Conservation (phyloP, 306 rosid species). For the Urtica urens region DNA sequence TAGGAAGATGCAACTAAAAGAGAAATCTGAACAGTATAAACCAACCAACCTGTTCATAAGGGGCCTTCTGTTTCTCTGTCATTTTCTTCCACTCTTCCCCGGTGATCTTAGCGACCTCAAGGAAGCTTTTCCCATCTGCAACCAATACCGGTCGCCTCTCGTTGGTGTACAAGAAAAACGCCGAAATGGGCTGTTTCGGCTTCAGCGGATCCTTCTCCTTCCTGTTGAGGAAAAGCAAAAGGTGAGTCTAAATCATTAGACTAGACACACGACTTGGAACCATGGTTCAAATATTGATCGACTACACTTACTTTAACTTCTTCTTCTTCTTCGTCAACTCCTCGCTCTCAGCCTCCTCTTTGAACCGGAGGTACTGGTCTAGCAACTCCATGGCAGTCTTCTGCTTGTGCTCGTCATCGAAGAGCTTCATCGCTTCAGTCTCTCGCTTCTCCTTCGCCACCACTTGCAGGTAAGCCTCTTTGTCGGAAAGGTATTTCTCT, state of each 20-base stretch:
- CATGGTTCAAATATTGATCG: no score
- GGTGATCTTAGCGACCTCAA: conserved; percentile 68
- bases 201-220: conserved; percentile 88
- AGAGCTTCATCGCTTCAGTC: conserved; percentile 74
- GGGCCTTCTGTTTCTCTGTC: conserved; percentile 48
- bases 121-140: conserved; percentile 43
- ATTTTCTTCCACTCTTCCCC: conserved; percentile 87
- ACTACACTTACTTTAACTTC: no score
- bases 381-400: conserved; percentile 87
- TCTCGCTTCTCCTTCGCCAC: conserved; percentile 65
- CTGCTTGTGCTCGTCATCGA: conserved; percentile 80
- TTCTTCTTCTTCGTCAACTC: conserved; percentile 46
- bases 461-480: conserved; percentile 57
- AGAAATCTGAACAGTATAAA: background rate
- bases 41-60: conserved; percentile 67
- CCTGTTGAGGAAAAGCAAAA: conserved; percentile 20
- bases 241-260: no score
- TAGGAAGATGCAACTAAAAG: background rate
- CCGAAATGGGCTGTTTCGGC: conserved; percentile 85
- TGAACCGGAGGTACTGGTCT: conserved; percentile 75
- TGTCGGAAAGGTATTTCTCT: conserved; percentile 58
- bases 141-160: conserved; percentile 57
- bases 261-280: no score
- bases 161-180: conserved; percentile 59
- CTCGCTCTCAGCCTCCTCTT: conserved; percentile 55